A percentile compares a stretch with the other conserved stretches of the same genome.
Conservation (phyloP, 345 rosid genomes). For the Citrus inodora region DNA sequence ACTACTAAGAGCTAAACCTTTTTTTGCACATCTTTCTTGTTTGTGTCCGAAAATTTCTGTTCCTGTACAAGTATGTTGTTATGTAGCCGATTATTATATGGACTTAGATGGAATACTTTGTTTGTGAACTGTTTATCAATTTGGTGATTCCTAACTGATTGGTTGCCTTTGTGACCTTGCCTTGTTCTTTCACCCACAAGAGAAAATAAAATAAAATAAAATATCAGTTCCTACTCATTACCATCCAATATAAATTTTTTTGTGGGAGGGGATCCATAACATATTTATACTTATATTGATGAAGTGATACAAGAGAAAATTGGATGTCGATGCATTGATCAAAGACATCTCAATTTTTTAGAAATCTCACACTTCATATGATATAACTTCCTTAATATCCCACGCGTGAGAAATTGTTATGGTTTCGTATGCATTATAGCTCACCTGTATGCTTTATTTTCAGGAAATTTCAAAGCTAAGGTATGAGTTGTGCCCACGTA, state of each 20-base stretch:
- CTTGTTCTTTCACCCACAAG: neutral
- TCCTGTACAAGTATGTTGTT: neutral
- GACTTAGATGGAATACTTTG: neutral
- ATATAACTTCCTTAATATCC: neutral
- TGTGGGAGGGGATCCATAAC: neutral
- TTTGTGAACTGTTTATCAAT: neutral
- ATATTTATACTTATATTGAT: neutral
- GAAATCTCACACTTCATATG: neutral
- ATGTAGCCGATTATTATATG: neutral
- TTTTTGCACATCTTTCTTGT: neutral
- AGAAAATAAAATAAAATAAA: neutral
- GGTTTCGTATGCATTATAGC: neutral
- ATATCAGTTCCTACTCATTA: neutral
- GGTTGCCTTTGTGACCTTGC: neutral
- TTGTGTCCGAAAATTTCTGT: neutral
- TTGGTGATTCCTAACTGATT: neutral
- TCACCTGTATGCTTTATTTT: constrained; percentile 8
- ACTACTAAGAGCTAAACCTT: neutral
- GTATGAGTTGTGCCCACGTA: constrained; percentile 57
- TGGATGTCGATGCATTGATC: neutral
- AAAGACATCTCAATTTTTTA: neutral
- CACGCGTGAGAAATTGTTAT: neutral
- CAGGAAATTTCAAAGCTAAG: constrained; percentile 65
- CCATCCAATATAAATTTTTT: neutral
- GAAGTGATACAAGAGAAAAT: neutral